Percentiles rank a stretch among this genome's conserved stretches.
Evolutionary conservation across 352 stramenopile genomes (phyloP).

Genomic region (Pythium diclinum): DNA sequence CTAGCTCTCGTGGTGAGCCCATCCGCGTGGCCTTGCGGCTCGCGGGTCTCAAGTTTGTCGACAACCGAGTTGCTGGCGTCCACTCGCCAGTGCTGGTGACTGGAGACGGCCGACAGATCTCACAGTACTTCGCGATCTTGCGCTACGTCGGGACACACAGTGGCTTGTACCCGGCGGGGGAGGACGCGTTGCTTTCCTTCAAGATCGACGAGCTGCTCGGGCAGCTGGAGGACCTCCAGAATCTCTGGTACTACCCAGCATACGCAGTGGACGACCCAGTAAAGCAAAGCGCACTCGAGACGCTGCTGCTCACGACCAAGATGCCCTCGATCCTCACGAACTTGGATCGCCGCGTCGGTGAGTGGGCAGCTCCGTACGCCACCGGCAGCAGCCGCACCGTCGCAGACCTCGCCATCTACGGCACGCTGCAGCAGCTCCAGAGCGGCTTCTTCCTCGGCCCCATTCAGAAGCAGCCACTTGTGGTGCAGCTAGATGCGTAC

Average conservation of each 20-base stretch:
- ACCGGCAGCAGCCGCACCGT: constrained; percentile 38
- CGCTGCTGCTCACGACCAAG: constrained; percentile 31
- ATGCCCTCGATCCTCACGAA: constrained; percentile 41
- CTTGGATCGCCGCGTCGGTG: constrained; percentile 36
- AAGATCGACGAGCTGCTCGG: constrained; percentile 54
- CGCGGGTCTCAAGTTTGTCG: constrained; percentile 51
- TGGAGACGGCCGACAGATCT: constrained; percentile 41
- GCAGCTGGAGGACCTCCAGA: constrained; percentile 24
- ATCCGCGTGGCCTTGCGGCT: constrained; percentile 52
- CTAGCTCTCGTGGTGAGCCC: constrained; percentile 36
- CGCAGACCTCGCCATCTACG: constrained; percentile 52
- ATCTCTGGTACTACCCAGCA: constrained; percentile 27
- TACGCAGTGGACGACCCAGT: constrained; percentile 31
- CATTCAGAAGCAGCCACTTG: background rate
- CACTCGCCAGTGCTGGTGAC: constrained; percentile 31
- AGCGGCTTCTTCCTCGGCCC: constrained; percentile 18
- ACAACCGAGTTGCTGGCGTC: constrained; percentile 31
- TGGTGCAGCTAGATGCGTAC: background rate
- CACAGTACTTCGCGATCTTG: constrained; percentile 51
- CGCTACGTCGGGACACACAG: constrained; percentile 55
- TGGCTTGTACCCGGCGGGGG: constrained; percentile 39
- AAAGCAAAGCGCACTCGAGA: constrained; percentile 24
- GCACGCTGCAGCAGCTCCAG: constrained; percentile 35
- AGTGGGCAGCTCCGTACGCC: constrained; percentile 28
- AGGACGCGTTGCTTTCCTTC: constrained; percentile 34